Conservation (phyloP, 2,329 filamentous ascomycete genomes). For the Stachybotrys chartarum region DNA sequence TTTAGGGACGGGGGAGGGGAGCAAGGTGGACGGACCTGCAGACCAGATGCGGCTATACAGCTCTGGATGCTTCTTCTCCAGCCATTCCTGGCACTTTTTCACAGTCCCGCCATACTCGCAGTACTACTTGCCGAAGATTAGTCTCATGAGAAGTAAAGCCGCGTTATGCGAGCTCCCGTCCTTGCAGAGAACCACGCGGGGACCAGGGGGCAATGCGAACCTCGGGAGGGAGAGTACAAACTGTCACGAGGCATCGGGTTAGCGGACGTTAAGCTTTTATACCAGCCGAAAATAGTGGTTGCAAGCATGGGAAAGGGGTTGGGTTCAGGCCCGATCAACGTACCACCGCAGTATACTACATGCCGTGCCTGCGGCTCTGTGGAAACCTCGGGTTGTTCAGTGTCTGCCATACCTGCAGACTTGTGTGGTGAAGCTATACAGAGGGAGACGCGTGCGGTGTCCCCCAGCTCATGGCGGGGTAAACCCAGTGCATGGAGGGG, state of each 20-base stretch:
- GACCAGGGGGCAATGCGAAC: conserved; percentile 28
- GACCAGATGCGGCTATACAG: conserved; percentile 82
- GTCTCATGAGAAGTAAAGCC: conserved; percentile 1
- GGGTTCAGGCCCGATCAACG: conserved; percentile 14
- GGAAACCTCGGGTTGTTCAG: conserved; percentile 36
- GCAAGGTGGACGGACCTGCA: conserved; percentile 49
- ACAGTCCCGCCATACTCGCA: conserved; percentile 97
- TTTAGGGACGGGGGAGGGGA: not conserved
- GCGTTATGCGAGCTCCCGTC: too few species aligned
- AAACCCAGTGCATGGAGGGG: conserved; percentile 22
- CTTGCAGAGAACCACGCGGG: too few species aligned
- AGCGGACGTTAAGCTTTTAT: not conserved
- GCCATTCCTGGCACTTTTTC: conserved; percentile 97
- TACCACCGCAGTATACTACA: conserved; percentile 54
- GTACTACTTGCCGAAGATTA: conserved; percentile 56
- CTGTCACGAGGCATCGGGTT: conserved; percentile 25
- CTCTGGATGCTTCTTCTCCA: conserved; percentile 64
- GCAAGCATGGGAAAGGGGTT: not conserved
- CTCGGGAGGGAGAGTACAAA: conserved; percentile 60
- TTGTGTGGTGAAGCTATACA: conserved; percentile 12
- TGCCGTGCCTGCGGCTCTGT: conserved; percentile 43
- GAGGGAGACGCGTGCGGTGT: conserved; percentile 18
- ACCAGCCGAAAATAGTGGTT: too few species aligned
- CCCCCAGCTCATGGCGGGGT: conserved; percentile 25
- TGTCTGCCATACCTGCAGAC: conserved; percentile 44